Conservation (phyloP, 2,329 filamentous ascomycete genomes). For the Arachnomyces sp. region DNA sequence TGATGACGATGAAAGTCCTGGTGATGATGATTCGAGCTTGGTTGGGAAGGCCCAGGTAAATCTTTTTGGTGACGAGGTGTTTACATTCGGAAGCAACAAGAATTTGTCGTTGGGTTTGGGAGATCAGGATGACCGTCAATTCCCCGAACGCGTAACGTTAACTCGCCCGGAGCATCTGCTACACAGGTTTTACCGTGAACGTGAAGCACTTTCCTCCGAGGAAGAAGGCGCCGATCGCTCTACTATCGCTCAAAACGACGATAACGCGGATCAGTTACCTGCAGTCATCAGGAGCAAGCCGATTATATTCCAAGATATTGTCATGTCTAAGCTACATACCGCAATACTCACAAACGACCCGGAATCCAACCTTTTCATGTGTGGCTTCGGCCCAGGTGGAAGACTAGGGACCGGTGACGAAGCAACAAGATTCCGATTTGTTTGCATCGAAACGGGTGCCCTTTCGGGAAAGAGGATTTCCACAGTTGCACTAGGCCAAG, state of each 20-base stretch:
- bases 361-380: slow-evolving; percentile 84
- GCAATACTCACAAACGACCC: slow-evolving; percentile 82
- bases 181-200: slow-evolving; percentile 63
- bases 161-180: slow-evolving; percentile 71
- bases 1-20: slow-evolving; percentile 45
- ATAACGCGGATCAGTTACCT: slow-evolving; percentile 54
- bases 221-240: slow-evolving; percentile 14
- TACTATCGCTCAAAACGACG: slow-evolving; percentile 15
- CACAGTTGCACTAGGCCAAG: slow-evolving; percentile 78
- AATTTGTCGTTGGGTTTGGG: slow-evolving; percentile 88
- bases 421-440: slow-evolving; percentile 78
- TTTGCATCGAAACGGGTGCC: slow-evolving; percentile 67
- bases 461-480: slow-evolving; percentile 66
- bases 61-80: slow-evolving; percentile 72
- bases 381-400: slow-evolving; percentile 84
- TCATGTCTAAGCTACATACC: slow-evolving; percentile 85
- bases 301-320: slow-evolving; percentile 69
- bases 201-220: slow-evolving; percentile 35
- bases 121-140: slow-evolving; percentile 92
- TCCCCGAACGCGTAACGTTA: slow-evolving; percentile 73
- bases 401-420: slow-evolving; percentile 85
- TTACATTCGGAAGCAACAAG: slow-evolving; percentile 92
- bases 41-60: slow-evolving; percentile 27
- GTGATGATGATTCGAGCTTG: slow-evolving; percentile 19
- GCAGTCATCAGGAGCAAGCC: slow-evolving; percentile 64